Evolutionary conservation across 345 rosid genomes (phyloP).

Genomic region (Murraya paniculata): DNA sequence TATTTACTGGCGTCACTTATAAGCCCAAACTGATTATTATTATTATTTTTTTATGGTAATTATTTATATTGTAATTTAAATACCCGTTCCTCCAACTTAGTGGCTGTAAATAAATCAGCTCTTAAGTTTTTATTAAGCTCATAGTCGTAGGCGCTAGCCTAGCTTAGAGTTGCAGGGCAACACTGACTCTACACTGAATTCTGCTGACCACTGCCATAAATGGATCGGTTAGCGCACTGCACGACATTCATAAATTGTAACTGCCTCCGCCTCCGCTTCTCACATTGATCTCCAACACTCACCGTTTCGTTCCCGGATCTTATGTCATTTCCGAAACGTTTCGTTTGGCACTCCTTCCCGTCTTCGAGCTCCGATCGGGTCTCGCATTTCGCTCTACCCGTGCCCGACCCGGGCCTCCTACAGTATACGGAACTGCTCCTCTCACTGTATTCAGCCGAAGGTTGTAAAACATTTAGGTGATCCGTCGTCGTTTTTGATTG

Average conservation of each 20-base stretch:
- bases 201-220: slow-evolving; percentile 52
- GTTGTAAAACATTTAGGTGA: not conserved
- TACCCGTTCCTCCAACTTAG: no score
- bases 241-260: slow-evolving; percentile 29
- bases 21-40: no score
- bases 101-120: not conserved
- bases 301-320: slow-evolving; percentile 18
- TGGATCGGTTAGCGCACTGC: slow-evolving; percentile 49
- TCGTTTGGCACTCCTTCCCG: slow-evolving; percentile 11
- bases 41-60: no score
- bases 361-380: slow-evolving; percentile 45
- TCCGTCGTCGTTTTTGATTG: not conserved
- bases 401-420: slow-evolving; percentile 8
- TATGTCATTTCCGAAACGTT: slow-evolving; percentile 42
- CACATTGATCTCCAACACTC: not conserved
- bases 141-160: slow-evolving; percentile 3
- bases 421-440: slow-evolving; percentile 13
- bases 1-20: no score
- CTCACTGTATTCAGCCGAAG: not conserved
- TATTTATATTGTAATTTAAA: no score
- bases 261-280: slow-evolving; percentile 14
- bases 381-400: slow-evolving; percentile 18
- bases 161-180: slow-evolving; percentile 20
- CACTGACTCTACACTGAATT: slow-evolving; percentile 42
- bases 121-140: not conserved